A percentile compares a stretch with the other conserved stretches of the same genome.
Conservation (phyloP, 2,329 filamentous ascomycete species). For the Ophiostoma sp. region DNA sequence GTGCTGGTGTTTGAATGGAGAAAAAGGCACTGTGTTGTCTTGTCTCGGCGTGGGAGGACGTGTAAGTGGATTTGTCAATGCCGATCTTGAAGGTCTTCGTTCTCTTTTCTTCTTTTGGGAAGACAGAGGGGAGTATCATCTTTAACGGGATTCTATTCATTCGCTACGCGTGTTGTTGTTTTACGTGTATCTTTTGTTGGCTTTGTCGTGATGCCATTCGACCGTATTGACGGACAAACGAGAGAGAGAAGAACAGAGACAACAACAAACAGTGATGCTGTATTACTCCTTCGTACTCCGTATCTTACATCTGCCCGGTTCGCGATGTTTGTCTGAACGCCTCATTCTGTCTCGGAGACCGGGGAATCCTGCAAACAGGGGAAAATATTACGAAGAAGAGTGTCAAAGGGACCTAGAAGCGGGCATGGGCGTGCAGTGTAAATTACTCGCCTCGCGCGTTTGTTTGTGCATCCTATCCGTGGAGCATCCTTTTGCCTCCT, state of each 20-base stretch:
- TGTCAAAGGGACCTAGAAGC: not conserved
- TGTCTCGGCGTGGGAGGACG: not conserved
- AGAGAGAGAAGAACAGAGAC: not conserved
- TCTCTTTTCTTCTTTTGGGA: not conserved
- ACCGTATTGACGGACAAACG: not conserved
- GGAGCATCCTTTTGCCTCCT: too few relatives aligned
- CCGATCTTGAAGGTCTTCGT: not conserved
- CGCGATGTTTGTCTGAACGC: not conserved
- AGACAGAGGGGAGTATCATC: not conserved
- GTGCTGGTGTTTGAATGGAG: not conserved
- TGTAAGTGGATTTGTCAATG: not conserved
- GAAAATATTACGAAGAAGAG: not conserved
- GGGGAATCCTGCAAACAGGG: not conserved
- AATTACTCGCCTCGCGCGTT: not conserved
- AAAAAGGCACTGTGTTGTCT: not conserved
- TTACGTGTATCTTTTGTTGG: not conserved
- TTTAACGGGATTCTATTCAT: not conserved
- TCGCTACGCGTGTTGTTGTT: not conserved
- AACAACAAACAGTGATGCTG: not conserved
- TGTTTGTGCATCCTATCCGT: not conserved
- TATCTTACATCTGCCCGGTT: not conserved
- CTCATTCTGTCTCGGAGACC: not conserved
- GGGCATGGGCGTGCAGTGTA: constrained; percentile 1
- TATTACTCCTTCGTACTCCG: not conserved
- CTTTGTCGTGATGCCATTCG: not conserved